Conservation (phyloP, 2,329 filamentous ascomycete genomes). For the Fusarium marasasianum region DNA sequence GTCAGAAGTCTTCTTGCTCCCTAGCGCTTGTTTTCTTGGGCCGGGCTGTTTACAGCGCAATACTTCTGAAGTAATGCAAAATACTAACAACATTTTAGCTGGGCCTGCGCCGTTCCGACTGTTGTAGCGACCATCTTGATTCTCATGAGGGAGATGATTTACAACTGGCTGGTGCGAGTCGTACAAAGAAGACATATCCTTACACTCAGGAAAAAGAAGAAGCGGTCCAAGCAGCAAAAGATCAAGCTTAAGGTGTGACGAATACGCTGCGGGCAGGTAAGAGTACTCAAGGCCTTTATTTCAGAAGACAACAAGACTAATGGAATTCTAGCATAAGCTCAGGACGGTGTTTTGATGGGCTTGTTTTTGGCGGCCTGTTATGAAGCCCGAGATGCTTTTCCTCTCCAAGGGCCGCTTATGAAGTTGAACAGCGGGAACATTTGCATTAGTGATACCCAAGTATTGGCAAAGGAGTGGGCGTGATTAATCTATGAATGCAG, state of each 20-base stretch:
- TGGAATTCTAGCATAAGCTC: neutral
- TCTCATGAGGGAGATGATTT: slow-evolving; percentile 62
- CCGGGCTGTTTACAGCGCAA: neutral
- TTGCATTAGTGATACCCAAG: slow-evolving; percentile 38
- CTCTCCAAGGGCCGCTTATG: neutral
- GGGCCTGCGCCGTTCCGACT: slow-evolving; percentile 68
- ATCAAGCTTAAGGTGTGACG: slow-evolving; percentile 38
- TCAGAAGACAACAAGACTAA: neutral
- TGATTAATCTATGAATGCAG: neutral
- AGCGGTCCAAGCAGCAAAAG: slow-evolving; percentile 39
- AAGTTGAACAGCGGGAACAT: slow-evolving; percentile 1
- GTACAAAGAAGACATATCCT: slow-evolving; percentile 58
- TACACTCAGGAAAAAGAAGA: slow-evolving; percentile 53
- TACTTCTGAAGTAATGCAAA: neutral
- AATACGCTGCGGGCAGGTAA: neutral
- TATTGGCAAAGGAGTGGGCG: slow-evolving; percentile 20
- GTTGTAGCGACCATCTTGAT: slow-evolving; percentile 59
- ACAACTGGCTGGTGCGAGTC: slow-evolving; percentile 53
- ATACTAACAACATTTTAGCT: slow-evolving; percentile 55
- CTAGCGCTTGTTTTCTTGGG: neutral
- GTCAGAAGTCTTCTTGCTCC: neutral
- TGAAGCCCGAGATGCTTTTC: neutral
- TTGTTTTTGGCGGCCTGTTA: neutral
- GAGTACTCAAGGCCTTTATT: neutral
- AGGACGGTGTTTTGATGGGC: neutral